These are phyloP conservation scores for Austroboletus niveus DNA, from an alignment of 1,284 basidiomycete genomes.

Conservation along the genomic window DNA sequence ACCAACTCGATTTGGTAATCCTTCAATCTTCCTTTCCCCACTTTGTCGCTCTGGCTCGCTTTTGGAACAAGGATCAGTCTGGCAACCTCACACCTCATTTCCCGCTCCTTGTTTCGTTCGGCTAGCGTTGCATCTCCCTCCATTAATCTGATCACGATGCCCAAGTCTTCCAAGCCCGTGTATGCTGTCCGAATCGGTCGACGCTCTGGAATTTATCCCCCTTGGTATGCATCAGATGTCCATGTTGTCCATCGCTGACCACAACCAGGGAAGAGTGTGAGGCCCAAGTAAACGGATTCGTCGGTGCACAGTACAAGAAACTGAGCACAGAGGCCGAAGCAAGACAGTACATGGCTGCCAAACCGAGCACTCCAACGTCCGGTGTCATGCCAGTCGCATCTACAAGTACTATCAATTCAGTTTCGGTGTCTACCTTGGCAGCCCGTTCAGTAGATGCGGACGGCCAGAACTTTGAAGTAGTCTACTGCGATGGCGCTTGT, in stretches of 20 bases:
- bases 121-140: background rate
- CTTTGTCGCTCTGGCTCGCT: background rate
- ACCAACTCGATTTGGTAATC: slow-evolving; percentile 20
- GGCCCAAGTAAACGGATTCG: slow-evolving; percentile 55
- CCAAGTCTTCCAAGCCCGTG: slow-evolving; percentile 29
- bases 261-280: slow-evolving; percentile 35
- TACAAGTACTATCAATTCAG: no score
- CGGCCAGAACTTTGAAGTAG: slow-evolving; percentile 37
- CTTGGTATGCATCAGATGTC: slow-evolving; percentile 35
- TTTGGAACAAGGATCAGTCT: slow-evolving; percentile 16
- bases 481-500: slow-evolving; percentile 83
- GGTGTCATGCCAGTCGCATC: background rate
- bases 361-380: slow-evolving; percentile 1
- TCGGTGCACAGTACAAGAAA: slow-evolving; percentile 61
- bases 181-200: slow-evolving; percentile 41
- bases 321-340: slow-evolving; percentile 56
- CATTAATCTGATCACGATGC: slow-evolving; percentile 24
- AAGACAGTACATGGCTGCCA: slow-evolving; percentile 34
- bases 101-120: background rate
- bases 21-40: background rate
- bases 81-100: background rate
- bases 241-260: slow-evolving; percentile 12
- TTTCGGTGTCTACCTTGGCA: background rate
- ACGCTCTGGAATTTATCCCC: slow-evolving; percentile 38
- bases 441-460: slow-evolving; percentile 8